phyloP scores from a whole-genome alignment of 2,329 filamentous ascomycete genomes.

The Hirsutella thompsonii region DNA sequence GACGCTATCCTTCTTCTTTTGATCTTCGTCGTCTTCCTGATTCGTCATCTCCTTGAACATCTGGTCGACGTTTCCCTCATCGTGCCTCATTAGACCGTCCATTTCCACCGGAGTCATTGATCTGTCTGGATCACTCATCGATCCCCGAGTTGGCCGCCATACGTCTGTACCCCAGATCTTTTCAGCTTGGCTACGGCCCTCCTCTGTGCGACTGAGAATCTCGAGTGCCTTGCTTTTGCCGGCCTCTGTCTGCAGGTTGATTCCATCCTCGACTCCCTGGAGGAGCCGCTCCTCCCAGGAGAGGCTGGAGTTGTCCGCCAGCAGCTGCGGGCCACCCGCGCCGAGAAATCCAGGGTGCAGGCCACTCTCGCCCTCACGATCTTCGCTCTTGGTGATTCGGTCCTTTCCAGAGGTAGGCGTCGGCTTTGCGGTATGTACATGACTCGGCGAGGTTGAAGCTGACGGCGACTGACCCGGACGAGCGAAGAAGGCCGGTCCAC shows the following conservation, averaged over 20 bases:
- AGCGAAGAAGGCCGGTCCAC: slow-evolving; percentile 13
- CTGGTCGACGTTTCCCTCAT: slow-evolving; percentile 36
- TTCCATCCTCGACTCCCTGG: slow-evolving; percentile 29
- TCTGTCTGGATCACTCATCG: slow-evolving; percentile 13
- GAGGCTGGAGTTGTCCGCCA: slow-evolving; percentile 24
- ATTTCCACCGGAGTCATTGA: slow-evolving; percentile 14
- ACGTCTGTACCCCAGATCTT: slow-evolving; percentile 36
- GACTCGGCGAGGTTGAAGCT: slow-evolving; percentile 11
- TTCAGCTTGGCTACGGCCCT: slow-evolving; percentile 35
- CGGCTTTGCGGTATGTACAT: slow-evolving; percentile 14
- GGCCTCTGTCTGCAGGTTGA: slow-evolving; percentile 30
- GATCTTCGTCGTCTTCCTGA: slow-evolving; percentile 34
- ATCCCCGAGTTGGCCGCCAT: slow-evolving; percentile 24
- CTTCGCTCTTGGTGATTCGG: slow-evolving; percentile 19
- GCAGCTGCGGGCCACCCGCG: slow-evolving; percentile 27
- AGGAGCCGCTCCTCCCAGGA: slow-evolving; percentile 39
- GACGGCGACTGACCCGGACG: slow-evolving; percentile 7
- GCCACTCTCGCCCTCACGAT: slow-evolving; percentile 25
- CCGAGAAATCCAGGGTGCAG: slow-evolving; percentile 32
- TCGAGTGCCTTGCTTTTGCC: slow-evolving; percentile 39
- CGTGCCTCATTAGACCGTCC: slow-evolving; percentile 20
- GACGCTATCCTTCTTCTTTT: slow-evolving; percentile 17
- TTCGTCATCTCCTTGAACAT: slow-evolving; percentile 46
- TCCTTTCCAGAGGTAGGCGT: slow-evolving; percentile 13
- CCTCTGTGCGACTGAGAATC: slow-evolving; percentile 35